phyloP scores from a whole-genome alignment of 495 filamentous ascomycete genomes.

The Rhizodiscina lignyota region DNA sequence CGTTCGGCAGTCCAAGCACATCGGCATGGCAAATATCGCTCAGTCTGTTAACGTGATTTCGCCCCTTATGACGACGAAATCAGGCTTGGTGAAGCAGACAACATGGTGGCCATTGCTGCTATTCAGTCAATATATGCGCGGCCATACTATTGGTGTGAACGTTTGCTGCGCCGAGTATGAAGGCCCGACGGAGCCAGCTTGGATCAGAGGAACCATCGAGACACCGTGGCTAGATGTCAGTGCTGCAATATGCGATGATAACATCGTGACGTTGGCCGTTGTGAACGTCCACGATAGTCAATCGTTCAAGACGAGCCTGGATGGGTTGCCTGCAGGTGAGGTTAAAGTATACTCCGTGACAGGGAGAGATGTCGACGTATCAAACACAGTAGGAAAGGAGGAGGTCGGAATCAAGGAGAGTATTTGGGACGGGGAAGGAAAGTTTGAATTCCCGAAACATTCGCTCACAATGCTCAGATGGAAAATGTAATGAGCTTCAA shows the following conservation, averaged over 20 bases:
- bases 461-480: slow-evolving; percentile 51
- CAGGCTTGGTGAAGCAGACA: slow-evolving; percentile 51
- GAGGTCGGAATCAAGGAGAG: slow-evolving; percentile 42
- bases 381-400: slow-evolving; percentile 43
- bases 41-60: slow-evolving; percentile 67
- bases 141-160: slow-evolving; percentile 45
- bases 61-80: slow-evolving; percentile 51
- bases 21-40: slow-evolving; percentile 72
- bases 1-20: slow-evolving; percentile 50
- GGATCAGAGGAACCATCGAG: slow-evolving; percentile 45
- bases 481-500: slow-evolving; percentile 31
- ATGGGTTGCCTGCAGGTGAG: slow-evolving; percentile 28
- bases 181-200: slow-evolving; percentile 45
- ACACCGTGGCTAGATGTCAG: slow-evolving; percentile 59
- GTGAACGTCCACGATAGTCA: slow-evolving; percentile 49
- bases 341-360: slow-evolving; percentile 44
- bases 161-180: slow-evolving; percentile 40
- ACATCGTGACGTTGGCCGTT: slow-evolving; percentile 44
- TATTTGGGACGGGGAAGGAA: slow-evolving; percentile 40
- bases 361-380: slow-evolving; percentile 32
- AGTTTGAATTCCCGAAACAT: slow-evolving; percentile 45
- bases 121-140: slow-evolving; percentile 60
- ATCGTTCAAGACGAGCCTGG: slow-evolving; percentile 37
- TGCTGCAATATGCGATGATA: slow-evolving; percentile 43
- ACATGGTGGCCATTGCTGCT: slow-evolving; percentile 65